These are phyloP conservation scores for Postia placenta DNA, from an alignment of 768 basidiomycete species.

Conservation along the genomic window DNA sequence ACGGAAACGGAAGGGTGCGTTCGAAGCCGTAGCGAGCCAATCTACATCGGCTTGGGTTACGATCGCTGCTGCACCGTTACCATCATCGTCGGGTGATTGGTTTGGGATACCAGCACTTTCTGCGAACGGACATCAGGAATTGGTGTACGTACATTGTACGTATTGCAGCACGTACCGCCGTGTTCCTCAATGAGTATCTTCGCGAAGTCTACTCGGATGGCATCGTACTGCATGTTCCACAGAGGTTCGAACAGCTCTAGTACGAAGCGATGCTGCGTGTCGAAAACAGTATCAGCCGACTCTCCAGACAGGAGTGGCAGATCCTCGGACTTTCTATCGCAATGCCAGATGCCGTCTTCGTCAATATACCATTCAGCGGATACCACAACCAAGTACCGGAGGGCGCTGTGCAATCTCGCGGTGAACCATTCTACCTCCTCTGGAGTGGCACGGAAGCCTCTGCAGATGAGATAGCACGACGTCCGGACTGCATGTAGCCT, in stretches of 20 bases:
- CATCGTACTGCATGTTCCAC: constrained; percentile 8
- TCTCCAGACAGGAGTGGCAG: neutral
- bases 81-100: no score
- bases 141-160: no score
- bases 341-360: neutral
- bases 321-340: neutral
- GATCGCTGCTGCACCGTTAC: no score
- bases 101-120: no score
- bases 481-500: constrained; percentile 3
- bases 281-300: constrained; percentile 6
- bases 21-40: no score
- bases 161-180: neutral
- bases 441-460: constrained; percentile 4
- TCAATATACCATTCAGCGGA: neutral
- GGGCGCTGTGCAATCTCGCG: neutral
- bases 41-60: no score
- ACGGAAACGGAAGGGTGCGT: no score
- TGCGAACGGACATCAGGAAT: no score
- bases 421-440: neutral
- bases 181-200: neutral
- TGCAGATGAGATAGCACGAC: constrained; percentile 12
- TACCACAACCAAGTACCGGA: neutral
- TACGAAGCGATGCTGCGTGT: constrained; percentile 2
- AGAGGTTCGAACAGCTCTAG: constrained; percentile 9
- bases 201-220: constrained; percentile 3